Evolutionary conservation across 176 grass and related monocot genomes (phyloP).

Genomic region (Carex cristatella): DNA sequence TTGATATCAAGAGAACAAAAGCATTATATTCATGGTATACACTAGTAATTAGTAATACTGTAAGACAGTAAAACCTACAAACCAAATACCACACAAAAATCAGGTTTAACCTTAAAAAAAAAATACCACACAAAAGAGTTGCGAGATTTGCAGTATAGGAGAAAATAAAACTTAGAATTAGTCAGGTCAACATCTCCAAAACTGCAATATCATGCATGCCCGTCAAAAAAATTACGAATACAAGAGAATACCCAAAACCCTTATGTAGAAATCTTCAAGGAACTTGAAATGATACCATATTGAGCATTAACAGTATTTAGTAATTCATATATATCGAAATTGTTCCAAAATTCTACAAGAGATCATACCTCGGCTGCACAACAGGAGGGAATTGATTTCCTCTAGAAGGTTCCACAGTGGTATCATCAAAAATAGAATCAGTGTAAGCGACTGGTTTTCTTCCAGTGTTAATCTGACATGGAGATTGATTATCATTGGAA

Average conservation of each 20-base stretch:
- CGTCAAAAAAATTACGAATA: too few relatives aligned
- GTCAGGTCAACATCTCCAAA: not conserved
- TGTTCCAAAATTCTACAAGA: slow-evolving; percentile 2
- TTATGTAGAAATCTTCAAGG: not conserved
- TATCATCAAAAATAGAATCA: slow-evolving; percentile 1
- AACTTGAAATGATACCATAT: not conserved
- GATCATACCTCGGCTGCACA: slow-evolving; percentile 18
- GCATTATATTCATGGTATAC: not conserved
- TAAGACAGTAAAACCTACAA: not conserved
- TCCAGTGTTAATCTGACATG: not conserved
- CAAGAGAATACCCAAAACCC: not conserved
- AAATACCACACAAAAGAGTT: not conserved
- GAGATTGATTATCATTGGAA: slow-evolving; percentile 22
- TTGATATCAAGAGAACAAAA: not conserved
- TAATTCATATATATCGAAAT: not conserved
- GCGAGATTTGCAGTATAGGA: not conserved
- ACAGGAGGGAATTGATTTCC: slow-evolving; percentile 23
- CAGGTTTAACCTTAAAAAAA: not conserved
- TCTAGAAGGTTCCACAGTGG: not conserved
- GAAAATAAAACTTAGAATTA: not conserved
- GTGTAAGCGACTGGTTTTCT: slow-evolving; percentile 10
- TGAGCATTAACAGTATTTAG: not conserved
- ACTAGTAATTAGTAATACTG: not conserved
- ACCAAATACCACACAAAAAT: not conserved
- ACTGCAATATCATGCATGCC: not conserved